A percentile compares a stretch with the other conserved stretches of the same genome.
These are phyloP conservation scores for Chytridium lagenaria DNA, from an alignment of 371 early-diverging fungal species.

Conservation along the genomic window DNA sequence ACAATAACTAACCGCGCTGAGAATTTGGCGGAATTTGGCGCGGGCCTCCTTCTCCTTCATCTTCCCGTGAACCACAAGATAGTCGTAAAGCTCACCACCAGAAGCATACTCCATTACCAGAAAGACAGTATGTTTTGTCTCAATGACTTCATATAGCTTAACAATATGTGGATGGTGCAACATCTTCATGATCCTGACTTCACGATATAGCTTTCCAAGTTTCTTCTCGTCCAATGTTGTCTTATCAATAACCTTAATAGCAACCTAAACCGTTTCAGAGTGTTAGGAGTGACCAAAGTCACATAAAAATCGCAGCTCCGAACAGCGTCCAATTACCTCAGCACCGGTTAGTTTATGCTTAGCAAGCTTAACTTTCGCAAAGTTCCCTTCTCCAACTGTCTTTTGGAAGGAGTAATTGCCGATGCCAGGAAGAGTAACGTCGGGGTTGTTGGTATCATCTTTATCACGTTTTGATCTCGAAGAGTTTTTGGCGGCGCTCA, in stretches of 20 bases:
- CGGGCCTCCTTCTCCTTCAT: constrained; percentile 58
- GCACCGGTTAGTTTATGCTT: constrained; percentile 62
- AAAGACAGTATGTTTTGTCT: constrained; percentile 52
- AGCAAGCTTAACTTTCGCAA: constrained; percentile 83
- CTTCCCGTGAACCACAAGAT: constrained; percentile 52
- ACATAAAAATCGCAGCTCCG: background rate
- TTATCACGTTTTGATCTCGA: constrained; percentile 51
- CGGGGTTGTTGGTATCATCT: constrained; percentile 68
- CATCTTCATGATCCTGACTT: constrained; percentile 62
- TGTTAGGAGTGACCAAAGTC: background rate
- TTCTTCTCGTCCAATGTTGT: constrained; percentile 58
- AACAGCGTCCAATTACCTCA: constrained; percentile 53
- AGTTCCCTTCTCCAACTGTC: constrained; percentile 82
- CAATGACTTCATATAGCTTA: constrained; percentile 58
- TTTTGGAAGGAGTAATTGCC: constrained; percentile 58
- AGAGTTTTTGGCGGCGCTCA: constrained; percentile 15
- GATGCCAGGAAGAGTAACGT: constrained; percentile 57
- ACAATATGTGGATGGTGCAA: constrained; percentile 66
- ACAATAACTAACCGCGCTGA: constrained; percentile 80
- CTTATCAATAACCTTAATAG: constrained; percentile 62
- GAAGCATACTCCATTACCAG: constrained; percentile 66
- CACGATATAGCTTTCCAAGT: constrained; percentile 66
- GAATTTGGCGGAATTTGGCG: constrained; percentile 69
- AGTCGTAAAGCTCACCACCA: constrained; percentile 64
- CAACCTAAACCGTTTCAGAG: constrained; percentile 62